Base-by-base conservation (phyloP, 768 basidiomycete species). In the Termitomyces sp. region DNA sequence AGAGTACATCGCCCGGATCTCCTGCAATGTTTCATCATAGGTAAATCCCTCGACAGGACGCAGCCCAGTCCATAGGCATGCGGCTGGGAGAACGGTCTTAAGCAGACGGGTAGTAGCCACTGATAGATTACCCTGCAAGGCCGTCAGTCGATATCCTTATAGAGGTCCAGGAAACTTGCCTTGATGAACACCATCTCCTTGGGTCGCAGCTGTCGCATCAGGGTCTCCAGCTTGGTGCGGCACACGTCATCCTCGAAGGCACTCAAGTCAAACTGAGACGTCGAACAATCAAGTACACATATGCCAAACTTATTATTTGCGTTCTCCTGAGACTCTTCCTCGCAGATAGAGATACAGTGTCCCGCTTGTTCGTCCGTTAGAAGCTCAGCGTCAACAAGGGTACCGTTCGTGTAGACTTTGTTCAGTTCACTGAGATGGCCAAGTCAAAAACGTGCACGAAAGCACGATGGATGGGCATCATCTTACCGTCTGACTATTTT, bases 381-480 rank as follows among this genome's bases (percentile, higher is more conserved):
- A 55, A 96, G 85, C 46, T 88, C 85, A 11, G 86, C 85, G 63
- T 99, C 97, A 47, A 98, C 88, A 26, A 98, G 85, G 0, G 97
- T 99, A 2, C 97, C 97, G 51, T 92, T 92, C 0, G 97, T 99
- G 67, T 95, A 91, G 44, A 99, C 93, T 75, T 95, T 96, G 70
- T 91, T 91, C 50, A 99, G 78, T 64, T 95, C 97, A 48, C 89
- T 89, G 66, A 56, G 23, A 8, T 21, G 19, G n/a, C n/a, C 31
- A 1, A 28, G 15, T 50, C 19, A 35, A 53, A 11, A n/a, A 30
- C 23, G 47, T 44, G n/a, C 42, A 40, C 11, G 15, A 5, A 30
- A 19, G 26, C 14, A 15, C 23, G 6, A 38, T 38, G 5, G 7
- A 11, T 9, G n/a, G n/a, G 14, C 23, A 17, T 7, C 7, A 41